Conservation (phyloP, 2,329 filamentous ascomycete genomes). For the Colletotrichum aenigma region DNA sequence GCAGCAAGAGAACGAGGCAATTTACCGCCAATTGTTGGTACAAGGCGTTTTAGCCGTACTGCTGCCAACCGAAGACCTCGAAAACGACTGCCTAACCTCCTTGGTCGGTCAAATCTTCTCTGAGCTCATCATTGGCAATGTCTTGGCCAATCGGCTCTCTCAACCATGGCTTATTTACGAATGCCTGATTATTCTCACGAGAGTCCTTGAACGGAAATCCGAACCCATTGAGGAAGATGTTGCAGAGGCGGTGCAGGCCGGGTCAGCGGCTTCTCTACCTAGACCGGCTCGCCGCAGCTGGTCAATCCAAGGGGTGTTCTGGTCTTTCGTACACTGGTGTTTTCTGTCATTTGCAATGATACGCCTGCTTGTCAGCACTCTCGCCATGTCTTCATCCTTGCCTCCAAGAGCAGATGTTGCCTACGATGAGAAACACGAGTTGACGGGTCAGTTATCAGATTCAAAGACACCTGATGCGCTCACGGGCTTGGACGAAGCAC, state of each 20-base stretch:
- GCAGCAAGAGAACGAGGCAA: slow-evolving; percentile 78
- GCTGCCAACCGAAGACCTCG: slow-evolving; percentile 88
- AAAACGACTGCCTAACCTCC: slow-evolving; percentile 83
- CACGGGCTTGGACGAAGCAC: neutral
- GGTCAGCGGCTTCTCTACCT: neutral
- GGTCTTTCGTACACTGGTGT: slow-evolving; percentile 59
- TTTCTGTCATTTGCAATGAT: slow-evolving; percentile 64
- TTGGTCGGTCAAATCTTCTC: slow-evolving; percentile 88
- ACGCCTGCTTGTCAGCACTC: slow-evolving; percentile 67
- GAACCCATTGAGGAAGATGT: slow-evolving; percentile 12
- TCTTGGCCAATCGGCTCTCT: slow-evolving; percentile 78
- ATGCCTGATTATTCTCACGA: slow-evolving; percentile 74
- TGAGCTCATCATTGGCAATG: slow-evolving; percentile 86
- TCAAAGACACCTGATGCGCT: slow-evolving; percentile 25
- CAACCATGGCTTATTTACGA: slow-evolving; percentile 93
- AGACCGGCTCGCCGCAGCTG: slow-evolving; percentile 28
- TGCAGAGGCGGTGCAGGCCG: neutral
- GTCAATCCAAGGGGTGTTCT: slow-evolving; percentile 55
- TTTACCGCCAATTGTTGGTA: slow-evolving; percentile 88
- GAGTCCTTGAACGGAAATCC: slow-evolving; percentile 36
- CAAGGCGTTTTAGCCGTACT: slow-evolving; percentile 82
- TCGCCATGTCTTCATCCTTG: slow-evolving; percentile 71
- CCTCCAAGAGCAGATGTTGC: slow-evolving; percentile 50
- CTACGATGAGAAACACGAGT: neutral
- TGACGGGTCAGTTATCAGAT: slow-evolving; percentile 26